These are phyloP conservation scores for Calonectria henricotiae DNA, from an alignment of 2,329 filamentous ascomycete species.

Conservation along the genomic window DNA sequence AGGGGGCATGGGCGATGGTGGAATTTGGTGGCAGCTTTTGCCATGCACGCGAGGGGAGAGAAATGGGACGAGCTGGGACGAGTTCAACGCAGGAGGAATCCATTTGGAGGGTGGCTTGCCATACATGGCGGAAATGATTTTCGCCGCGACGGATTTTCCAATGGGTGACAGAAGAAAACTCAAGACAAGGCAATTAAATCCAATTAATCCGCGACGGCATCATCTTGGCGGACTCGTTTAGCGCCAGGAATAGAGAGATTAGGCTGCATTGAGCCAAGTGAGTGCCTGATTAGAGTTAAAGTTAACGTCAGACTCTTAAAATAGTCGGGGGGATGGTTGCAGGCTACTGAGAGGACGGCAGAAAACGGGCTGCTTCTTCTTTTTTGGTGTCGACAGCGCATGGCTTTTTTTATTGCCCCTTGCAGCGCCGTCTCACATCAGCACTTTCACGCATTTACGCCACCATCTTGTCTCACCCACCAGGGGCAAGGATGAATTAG, in stretches of 20 bases:
- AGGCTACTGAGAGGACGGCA: background rate
- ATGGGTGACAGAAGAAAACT: background rate
- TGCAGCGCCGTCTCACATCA: too few relatives aligned
- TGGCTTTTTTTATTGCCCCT: too few relatives aligned
- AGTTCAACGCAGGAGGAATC: background rate
- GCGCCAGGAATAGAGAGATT: background rate
- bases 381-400: too few relatives aligned
- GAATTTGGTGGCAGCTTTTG: background rate
- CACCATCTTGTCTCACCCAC: too few relatives aligned
- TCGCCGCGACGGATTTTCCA: background rate
- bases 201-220: constrained; percentile 20
- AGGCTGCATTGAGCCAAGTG: background rate
- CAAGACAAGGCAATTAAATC: background rate
- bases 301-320: constrained; percentile 19
- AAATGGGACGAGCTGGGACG: background rate
- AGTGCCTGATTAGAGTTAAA: constrained; percentile 6
- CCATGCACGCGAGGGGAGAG: background rate
- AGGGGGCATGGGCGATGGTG: background rate
- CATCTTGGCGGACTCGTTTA: constrained; percentile 14
- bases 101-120: background rate
- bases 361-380: too few relatives aligned
- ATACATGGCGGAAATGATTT: constrained; percentile 13
- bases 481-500: too few relatives aligned
- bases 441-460: too few relatives aligned
- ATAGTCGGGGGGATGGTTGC: background rate